These are phyloP conservation scores for Aegilops tauschii DNA, from an alignment of 176 grass and related monocot species.

Conservation along the genomic window DNA sequence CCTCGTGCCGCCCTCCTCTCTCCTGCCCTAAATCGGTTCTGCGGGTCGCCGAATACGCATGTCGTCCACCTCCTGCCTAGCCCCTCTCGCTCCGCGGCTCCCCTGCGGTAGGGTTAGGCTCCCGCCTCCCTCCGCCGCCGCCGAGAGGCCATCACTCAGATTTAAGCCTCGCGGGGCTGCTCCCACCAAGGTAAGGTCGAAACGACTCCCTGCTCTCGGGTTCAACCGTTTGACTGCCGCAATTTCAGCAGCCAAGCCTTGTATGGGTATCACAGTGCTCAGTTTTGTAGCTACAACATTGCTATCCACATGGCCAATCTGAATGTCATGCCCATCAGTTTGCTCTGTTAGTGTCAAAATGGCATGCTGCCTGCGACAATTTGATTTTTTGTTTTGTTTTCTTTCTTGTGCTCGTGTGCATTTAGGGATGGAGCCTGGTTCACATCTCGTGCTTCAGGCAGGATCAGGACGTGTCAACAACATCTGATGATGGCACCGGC, in stretches of 20 bases:
- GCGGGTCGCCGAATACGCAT: neutral
- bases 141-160: neutral
- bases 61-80: conserved; percentile 36
- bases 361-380: neutral
- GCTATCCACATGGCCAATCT: neutral
- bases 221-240: neutral
- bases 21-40: no score
- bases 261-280: neutral
- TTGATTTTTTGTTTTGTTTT: neutral
- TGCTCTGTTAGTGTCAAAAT: neutral
- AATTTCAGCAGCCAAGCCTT: neutral
- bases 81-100: neutral
- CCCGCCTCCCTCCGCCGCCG: neutral
- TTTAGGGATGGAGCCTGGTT: conserved; percentile 46
- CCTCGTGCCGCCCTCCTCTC: no score
- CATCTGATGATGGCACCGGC: conserved; percentile 12
- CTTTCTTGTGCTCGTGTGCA: neutral
- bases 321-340: neutral
- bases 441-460: conserved; percentile 57
- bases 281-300: neutral
- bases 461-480: conserved; percentile 40
- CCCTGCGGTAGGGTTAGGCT: neutral
- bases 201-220: neutral
- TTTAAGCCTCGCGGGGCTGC: neutral
- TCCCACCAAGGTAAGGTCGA: conserved; percentile 29